A percentile compares a stretch with the other conserved stretches of the same genome.
These are phyloP conservation scores for Casaregolazyma suthepensis DNA, from an alignment of 1,139 yeast species.

Conservation along the genomic window DNA sequence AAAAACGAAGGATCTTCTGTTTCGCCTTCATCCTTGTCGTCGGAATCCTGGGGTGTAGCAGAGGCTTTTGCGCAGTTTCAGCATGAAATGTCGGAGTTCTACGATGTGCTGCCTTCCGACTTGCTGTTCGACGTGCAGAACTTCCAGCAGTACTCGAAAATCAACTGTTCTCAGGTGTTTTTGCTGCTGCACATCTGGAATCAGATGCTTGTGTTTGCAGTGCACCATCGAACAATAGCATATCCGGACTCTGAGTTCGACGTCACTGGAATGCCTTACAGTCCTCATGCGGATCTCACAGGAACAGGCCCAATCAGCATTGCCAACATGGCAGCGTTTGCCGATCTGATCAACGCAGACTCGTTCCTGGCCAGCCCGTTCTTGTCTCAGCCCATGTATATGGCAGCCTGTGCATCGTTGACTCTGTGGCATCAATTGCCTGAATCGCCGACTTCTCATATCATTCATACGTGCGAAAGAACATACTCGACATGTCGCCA, in stretches of 20 bases:
- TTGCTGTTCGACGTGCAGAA: slow-evolving; percentile 26
- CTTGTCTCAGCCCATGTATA: slow-evolving; percentile 25
- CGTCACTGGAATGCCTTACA: slow-evolving; percentile 18
- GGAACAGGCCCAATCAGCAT: slow-evolving; percentile 28
- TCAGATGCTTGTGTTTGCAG: slow-evolving; percentile 27
- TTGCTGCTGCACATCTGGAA: slow-evolving; percentile 26
- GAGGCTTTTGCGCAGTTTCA: slow-evolving; percentile 20
- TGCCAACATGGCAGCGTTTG: slow-evolving; percentile 28
- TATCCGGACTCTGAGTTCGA: slow-evolving; percentile 24
- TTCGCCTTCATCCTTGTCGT: slow-evolving; percentile 5
- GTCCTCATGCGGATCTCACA: slow-evolving; percentile 17
- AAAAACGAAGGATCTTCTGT: slow-evolving; percentile 4
- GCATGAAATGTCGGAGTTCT: slow-evolving; percentile 24
- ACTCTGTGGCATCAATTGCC: slow-evolving; percentile 23
- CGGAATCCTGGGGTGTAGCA: slow-evolving; percentile 9
- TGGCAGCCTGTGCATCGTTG: slow-evolving; percentile 28
- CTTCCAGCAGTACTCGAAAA: slow-evolving; percentile 24
- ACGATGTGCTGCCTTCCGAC: slow-evolving; percentile 23
- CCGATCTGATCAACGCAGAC: slow-evolving; percentile 25
- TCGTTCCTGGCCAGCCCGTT: slow-evolving; percentile 27
- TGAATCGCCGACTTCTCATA: slow-evolving; percentile 18
- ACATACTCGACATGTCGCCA: slow-evolving; percentile 24
- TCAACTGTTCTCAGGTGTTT: slow-evolving; percentile 24
- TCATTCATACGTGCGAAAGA: slow-evolving; percentile 21
- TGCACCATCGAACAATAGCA: slow-evolving; percentile 25